A percentile compares a stretch with the other conserved stretches of the same genome.
Conservation (phyloP, 2,329 filamentous ascomycete species). For the Raffaelea albimanens region DNA sequence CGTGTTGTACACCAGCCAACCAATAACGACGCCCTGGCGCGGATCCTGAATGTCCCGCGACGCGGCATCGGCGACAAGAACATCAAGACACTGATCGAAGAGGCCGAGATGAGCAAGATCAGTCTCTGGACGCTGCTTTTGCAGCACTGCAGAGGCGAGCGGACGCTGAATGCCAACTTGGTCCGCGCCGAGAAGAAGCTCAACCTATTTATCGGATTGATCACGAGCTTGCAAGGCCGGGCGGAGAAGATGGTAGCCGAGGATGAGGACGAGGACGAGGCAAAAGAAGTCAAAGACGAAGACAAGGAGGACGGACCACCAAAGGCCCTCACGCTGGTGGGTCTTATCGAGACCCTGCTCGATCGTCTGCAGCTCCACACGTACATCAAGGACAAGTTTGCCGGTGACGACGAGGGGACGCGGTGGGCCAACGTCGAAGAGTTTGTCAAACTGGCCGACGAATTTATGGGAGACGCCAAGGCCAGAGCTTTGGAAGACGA, state of each 20-base stretch:
- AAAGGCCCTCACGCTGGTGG: conserved; percentile 29
- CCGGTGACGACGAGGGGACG: conserved; percentile 61
- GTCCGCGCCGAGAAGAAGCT: conserved; percentile 43
- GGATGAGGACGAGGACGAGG: background rate
- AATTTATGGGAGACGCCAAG: conserved; percentile 45
- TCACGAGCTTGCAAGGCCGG: conserved; percentile 14
- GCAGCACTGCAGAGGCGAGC: conserved; percentile 41
- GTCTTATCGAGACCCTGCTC: conserved; percentile 43
- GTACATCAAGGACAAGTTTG: conserved; percentile 61
- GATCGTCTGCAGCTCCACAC: conserved; percentile 62
- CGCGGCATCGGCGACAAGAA: conserved; percentile 75
- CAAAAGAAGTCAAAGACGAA: background rate
- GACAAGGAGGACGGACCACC: too few species aligned
- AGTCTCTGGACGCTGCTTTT: conserved; percentile 68
- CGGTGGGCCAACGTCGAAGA: conserved; percentile 87
- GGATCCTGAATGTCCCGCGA: conserved; percentile 76
- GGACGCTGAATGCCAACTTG: conserved; percentile 38
- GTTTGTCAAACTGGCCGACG: conserved; percentile 68
- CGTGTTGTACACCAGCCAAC: conserved; percentile 74
- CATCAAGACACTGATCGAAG: conserved; percentile 61
- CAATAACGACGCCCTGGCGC: conserved; percentile 76
- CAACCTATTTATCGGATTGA: conserved; percentile 35
- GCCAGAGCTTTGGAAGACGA: conserved; percentile 35
- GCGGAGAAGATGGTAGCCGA: conserved; percentile 1
- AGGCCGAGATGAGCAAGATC: conserved; percentile 60